These are phyloP conservation scores for Moesziomyces sp. DNA, from an alignment of 1,284 basidiomycete species.

Conservation along the genomic window DNA sequence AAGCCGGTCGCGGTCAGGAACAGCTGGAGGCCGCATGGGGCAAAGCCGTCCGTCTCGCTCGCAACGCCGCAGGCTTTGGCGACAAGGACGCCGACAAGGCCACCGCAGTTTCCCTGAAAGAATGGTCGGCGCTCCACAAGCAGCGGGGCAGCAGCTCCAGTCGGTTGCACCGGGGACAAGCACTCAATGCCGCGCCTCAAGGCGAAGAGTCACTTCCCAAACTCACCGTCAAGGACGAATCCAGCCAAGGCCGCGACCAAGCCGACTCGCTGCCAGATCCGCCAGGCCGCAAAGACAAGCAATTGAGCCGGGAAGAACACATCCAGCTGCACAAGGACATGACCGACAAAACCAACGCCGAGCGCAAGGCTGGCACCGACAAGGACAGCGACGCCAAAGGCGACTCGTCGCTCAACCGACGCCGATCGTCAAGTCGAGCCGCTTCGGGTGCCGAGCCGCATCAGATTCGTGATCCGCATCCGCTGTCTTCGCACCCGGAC, in stretches of 20 bases:
- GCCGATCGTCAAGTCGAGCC: background rate
- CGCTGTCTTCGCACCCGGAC: slow-evolving; percentile 80
- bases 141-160: slow-evolving; percentile 44
- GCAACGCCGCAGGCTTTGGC: slow-evolving; percentile 14
- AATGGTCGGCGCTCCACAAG: slow-evolving; percentile 32
- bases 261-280: too few species aligned
- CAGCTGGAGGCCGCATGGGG: slow-evolving; percentile 38
- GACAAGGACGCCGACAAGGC: slow-evolving; percentile 7
- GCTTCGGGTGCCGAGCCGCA: slow-evolving; percentile 19
- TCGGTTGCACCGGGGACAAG: slow-evolving; percentile 17
- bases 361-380: slow-evolving; percentile 11
- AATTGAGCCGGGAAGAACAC: slow-evolving; percentile 35
- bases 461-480: slow-evolving; percentile 69
- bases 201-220: background rate
- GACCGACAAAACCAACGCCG: slow-evolving; percentile 20
- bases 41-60: slow-evolving; percentile 32
- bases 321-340: slow-evolving; percentile 34
- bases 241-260: background rate
- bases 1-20: slow-evolving; percentile 31
- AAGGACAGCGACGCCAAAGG: slow-evolving; percentile 5
- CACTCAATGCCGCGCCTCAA: slow-evolving; percentile 8
- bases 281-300: slow-evolving; percentile 4
- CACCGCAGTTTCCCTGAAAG: slow-evolving; percentile 1
- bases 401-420: slow-evolving; percentile 5
- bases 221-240: slow-evolving; percentile 9